Evolutionary conservation across 1,284 basidiomycete genomes (phyloP), one percentile per base, ranked within the genome.

Genomic region (Dichomitus squalens): DNA sequence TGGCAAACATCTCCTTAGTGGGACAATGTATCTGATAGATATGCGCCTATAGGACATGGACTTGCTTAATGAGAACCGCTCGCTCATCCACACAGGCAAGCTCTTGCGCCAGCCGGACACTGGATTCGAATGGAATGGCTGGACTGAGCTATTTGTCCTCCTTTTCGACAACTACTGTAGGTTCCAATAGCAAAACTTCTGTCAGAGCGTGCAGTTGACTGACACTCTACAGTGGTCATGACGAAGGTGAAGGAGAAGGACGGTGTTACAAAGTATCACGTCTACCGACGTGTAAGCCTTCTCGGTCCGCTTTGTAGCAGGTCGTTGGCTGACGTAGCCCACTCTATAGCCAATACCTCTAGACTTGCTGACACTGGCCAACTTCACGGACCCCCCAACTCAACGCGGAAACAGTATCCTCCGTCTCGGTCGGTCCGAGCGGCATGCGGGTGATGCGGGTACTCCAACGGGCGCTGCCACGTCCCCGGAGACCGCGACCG

Each of bases 91-190:
- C 66, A 84, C 88, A 1, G 90, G 94, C 16, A 92, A 88, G 65
- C 76, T 96, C 16, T 79, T 90, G 54, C 83, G 93, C 41, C 92
- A 95, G 66, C 88, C 93, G 14, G 95, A 96, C 57, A 88, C 84
- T n/a, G 87, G 88, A 12, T 85, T 92, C 55, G 87, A 90, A 69
- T 86, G 84, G 77, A 87, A 81, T 63, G 88, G 86, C 29, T 95
- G 92, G 91, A 88, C 85, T 44, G 95, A 97, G 67, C 76, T 96
- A 2, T 90, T 89, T 64, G 88, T 95, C 3, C 80, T 97, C 56
- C 76, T 98, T 4, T 96, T 98, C 70, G 96, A 97, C 71, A 93
- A 96, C 71, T 98, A 96, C 68, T 73, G 93, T 95, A 66, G 72
- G 91, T 64, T 7, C 5, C 21, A 44, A 3, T 35, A n/a, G 9